Conservation (phyloP, 305 asterid species). For the Fraxinus greggii region DNA sequence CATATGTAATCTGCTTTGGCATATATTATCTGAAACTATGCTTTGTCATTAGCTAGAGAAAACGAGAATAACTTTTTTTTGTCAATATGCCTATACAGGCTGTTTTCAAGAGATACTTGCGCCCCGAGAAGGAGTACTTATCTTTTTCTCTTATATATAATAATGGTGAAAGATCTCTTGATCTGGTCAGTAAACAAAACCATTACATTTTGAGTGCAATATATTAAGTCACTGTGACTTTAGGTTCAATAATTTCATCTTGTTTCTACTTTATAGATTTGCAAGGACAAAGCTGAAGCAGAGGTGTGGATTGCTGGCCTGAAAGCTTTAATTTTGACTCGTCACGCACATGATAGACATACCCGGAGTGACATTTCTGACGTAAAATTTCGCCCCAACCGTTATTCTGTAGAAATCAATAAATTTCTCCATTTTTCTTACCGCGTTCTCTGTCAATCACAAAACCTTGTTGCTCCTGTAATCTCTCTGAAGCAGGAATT, state of each 20-base stretch:
- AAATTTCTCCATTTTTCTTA: neutral
- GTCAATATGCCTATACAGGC: slow-evolving; percentile 30
- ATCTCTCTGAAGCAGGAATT: neutral
- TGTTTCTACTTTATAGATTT: slow-evolving; percentile 50
- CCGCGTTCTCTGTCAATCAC: slow-evolving; percentile 8
- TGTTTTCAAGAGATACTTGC: slow-evolving; percentile 71
- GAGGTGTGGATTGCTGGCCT: slow-evolving; percentile 89
- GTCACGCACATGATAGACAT: slow-evolving; percentile 60
- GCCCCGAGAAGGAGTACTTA: slow-evolving; percentile 93
- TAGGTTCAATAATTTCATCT: slow-evolving; percentile 1
- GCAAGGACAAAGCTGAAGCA: slow-evolving; percentile 85
- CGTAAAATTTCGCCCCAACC: slow-evolving; percentile 35
- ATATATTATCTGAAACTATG: slow-evolving; percentile 12
- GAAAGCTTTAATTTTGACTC: slow-evolving; percentile 60
- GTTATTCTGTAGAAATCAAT: slow-evolving; percentile 7
- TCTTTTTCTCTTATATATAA: slow-evolving; percentile 85
- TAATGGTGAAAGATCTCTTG: slow-evolving; percentile 88
- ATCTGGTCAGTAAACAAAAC: slow-evolving; percentile 57
- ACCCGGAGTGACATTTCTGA: slow-evolving; percentile 73
- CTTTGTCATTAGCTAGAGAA: slow-evolving; percentile 1
- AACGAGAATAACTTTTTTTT: slow-evolving; percentile 8
- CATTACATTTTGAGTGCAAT: neutral
- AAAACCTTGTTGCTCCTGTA: neutral
- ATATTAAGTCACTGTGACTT: neutral
- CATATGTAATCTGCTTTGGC: slow-evolving; percentile 15